Conservation (phyloP, 2,329 filamentous ascomycete species). For the Aspergillus texensis region DNA sequence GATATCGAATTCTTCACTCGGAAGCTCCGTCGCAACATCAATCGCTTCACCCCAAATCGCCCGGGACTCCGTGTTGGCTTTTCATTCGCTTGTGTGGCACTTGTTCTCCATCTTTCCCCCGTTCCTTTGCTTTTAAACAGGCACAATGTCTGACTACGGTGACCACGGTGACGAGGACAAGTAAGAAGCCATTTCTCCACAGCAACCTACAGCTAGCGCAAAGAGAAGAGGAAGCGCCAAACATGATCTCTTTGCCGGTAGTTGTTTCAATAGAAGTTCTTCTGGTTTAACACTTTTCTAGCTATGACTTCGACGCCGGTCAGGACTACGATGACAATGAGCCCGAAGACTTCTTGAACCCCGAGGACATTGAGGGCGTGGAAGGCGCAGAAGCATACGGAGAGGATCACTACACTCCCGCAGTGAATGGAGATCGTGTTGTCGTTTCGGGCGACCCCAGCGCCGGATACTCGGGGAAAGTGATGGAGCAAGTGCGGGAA, state of each 20-base stretch:
- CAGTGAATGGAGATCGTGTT: conserved; percentile 43
- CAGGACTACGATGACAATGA: conserved; percentile 69
- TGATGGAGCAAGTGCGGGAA: conserved; percentile 62
- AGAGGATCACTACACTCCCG: conserved; percentile 42
- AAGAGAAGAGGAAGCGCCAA: conserved; percentile 6
- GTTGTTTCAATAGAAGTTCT: conserved; percentile 12
- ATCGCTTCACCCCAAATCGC: conserved; percentile 16
- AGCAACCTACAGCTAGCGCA: conserved; percentile 16
- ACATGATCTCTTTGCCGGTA: conserved; percentile 1
- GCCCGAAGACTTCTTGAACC: conserved; percentile 59
- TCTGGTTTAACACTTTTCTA: conserved; percentile 31
- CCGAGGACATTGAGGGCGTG: conserved; percentile 57
- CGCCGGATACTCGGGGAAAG: conserved; percentile 53
- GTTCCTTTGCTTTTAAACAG: conserved; percentile 16
- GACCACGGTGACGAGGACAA: conserved; percentile 64
- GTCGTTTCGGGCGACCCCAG: conserved; percentile 56
- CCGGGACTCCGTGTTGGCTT: conserved; percentile 14
- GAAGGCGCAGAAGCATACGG: conserved; percentile 60
- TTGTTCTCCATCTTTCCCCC: conserved; percentile 17
- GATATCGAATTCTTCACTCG: conserved; percentile 25
- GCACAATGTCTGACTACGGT: conserved; percentile 72
- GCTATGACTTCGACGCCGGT: conserved; percentile 59
- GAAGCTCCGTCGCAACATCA: conserved; percentile 19
- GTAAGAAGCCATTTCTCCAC: conserved; percentile 46
- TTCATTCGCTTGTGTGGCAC: conserved; percentile 15